Base-by-base conservation (phyloP, 306 rosid species). In the Elaeagnus macrophylla region DNA sequence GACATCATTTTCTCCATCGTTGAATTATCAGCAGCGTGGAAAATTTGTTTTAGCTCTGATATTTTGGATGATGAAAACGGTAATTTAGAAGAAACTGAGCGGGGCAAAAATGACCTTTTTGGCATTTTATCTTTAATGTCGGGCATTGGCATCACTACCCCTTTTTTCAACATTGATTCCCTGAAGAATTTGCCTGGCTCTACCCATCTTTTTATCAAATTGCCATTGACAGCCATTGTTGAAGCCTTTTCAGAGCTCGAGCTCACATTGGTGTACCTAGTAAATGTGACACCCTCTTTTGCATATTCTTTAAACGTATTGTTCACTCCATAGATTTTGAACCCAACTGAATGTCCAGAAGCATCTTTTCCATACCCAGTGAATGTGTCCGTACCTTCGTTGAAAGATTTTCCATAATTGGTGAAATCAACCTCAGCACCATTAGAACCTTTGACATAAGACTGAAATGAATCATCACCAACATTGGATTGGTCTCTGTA, bases 111-210 rank as follows among this genome's bases (percentile, higher is more conserved):
- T 37, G 96, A 87, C 88, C 99, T 87, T 72, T 72, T 38, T 0
- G 99, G 99, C 93, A 87, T 82, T 75, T 77, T 93, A 75, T 93
- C 99, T 9, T 51, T 72, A 15, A 93, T 67, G 65, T 93, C 96
- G 12, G 99, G 99, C 82, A 93, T 80, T 0, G 86, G 84, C 88
- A 84, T 77, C 51, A 93, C 88, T 1, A 54, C 67, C 9, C 99
- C 90, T 57, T 84, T 64, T 66, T 76, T 93, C 62, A 93, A 7
- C 89, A 72, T 78, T 41, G 87, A 73, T 52, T 93, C 95, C 0
- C 96, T 55, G 41, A 93, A 93, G 72, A 93, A 93, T 61, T 93
- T 93, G 10, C 99, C 99, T 50, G 94, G 88, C 43, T 93, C 96
- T 2, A 87, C 95, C 95, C 94, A 87, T 16, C 57, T 84, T 61